A percentile compares a stretch with the other conserved stretches of the same genome.
Evolutionary conservation across 352 stramenopile species (phyloP).

Genomic region (Albugo candida): DNA sequence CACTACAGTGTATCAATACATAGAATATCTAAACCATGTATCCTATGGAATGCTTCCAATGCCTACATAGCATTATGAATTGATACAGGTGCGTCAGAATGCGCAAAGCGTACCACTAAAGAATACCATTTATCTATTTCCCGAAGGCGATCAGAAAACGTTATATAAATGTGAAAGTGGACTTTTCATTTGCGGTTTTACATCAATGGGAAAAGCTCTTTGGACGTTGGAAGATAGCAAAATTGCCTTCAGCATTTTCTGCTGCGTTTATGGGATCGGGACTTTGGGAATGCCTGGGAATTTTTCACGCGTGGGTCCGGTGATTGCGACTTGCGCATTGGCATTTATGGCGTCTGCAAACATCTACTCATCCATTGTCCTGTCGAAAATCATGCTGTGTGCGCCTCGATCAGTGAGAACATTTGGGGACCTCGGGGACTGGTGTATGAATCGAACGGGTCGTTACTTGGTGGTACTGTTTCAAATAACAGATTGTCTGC

Average conservation of each 20-base stretch:
- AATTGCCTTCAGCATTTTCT: constrained; percentile 7
- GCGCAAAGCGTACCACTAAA: too few relatives aligned
- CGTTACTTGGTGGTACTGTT: neutral
- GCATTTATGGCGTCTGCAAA: constrained; percentile 7
- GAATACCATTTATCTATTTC: too few relatives aligned
- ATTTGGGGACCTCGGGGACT: constrained; percentile 8
- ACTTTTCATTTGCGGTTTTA: too few relatives aligned
- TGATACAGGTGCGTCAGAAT: too few relatives aligned
- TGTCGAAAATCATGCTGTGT: constrained; percentile 3
- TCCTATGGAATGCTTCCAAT: too few relatives aligned
- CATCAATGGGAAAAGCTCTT: neutral
- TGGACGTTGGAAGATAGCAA: constrained; percentile 7
- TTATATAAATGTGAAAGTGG: too few relatives aligned
- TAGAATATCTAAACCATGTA: too few relatives aligned
- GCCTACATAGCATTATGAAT: too few relatives aligned
- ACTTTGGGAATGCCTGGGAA: constrained; percentile 9
- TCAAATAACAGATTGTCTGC: constrained; percentile 3
- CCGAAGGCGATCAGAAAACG: too few relatives aligned
- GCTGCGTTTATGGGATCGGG: constrained; percentile 8
- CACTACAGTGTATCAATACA: too few relatives aligned
- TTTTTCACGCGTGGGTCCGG: constrained; percentile 5
- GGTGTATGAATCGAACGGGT: constrained; percentile 6
- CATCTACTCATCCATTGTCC: constrained; percentile 5
- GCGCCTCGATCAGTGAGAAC: constrained; percentile 6
- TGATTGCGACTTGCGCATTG: constrained; percentile 2